Base-by-base conservation (phyloP, 495 filamentous ascomycete genomes). In the Aspergillus bertholletiae region DNA sequence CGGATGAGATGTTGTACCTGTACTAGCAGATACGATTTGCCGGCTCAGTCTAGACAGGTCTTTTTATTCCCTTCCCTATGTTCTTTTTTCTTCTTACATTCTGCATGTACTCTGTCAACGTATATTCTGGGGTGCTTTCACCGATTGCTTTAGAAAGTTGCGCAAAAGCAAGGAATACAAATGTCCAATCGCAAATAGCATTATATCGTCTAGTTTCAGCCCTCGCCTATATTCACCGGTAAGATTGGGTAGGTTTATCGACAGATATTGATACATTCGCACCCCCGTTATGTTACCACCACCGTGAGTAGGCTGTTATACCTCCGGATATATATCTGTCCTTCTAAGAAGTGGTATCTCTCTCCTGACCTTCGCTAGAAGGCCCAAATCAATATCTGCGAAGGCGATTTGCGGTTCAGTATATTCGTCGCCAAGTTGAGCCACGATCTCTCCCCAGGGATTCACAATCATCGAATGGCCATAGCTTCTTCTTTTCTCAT, bases 381-480 rank as follows among this genome's bases (percentile, higher is more conserved):
- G 66, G 23, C 72, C 67, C 7, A 83, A 56, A 55, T 84, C 78
- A 45, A 80, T 75, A 49, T 82, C 75, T 7, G 73, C 75, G 20
- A 72, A 71, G 9, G 70, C 74, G 54, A 84, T 75, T 39, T 84
- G 75, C 20, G 80, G 78, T 51, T 83, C 76, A 26, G 62, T 41
- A 30, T 72, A 62, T 24, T 70, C 82, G 65, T 58, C 84, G 73
- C 57, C 79, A 27, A 92, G 69, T 58, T 85, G 76, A 1, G 83
- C 79, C 21, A 94, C 43, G 3, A 97, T 78, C 43, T 82, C 79
- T 0, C 93, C 93, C 93, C 93, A 96, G 0, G 93, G 93, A 61
- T 87, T 84, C 17, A 97, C 78, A 34, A 96, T 86, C 79, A 96
- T 86, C 46, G 89, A 88, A 68, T 92, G 87, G 1, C 94, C 94